Base-by-base conservation (phyloP, 2,329 filamentous ascomycete genomes). In the Cladosporium cucumerinum region DNA sequence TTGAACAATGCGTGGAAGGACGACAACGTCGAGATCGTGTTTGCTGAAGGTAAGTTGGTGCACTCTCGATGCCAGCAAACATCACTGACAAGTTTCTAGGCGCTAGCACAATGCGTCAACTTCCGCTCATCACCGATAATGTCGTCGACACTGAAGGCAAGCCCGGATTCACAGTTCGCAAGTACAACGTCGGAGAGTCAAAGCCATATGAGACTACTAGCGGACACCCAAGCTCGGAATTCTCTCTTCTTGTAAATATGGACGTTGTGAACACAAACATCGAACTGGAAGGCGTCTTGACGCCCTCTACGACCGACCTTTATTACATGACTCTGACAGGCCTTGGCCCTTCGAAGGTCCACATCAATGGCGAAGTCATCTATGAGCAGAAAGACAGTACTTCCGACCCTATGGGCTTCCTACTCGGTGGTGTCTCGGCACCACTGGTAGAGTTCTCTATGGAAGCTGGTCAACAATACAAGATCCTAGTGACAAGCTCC, bases 161-260 rank as follows among this genome's bases (percentile, higher is more conserved):
- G 5, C 23, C 61, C 23, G 61, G 61, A 4, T 63, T 63, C 25
- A 57, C 61, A 16, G n/a, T 63, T 3, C 61, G 61, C 51, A 63
- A 43, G 26, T 63, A 63, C 36, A 32, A 63, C 25, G 34, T 46
- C 39, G 57, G 57, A 14, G 57, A 60, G 18, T 10, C 39, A 4
- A 32, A 60, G 16, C 39, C 57, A 16, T 60, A 49, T 28, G 26
- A 60, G 26, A 60, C 57, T 2, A 36, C 36, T 34, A 25, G 21
- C 18, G 39, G 57, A 8, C 57, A 60, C 10, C 26, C 57, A 3
- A 34, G 36, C 18, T 60, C 57, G 0, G 39, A 60, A 18, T 34
- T 49, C 43, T 60, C 43, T 28, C 23, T 60, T 21, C 39, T n/a
- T 16, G 28, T 16, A 3, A 60, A 34, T 14, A 21, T 60, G 25